Evolutionary conservation across 345 rosid genomes (phyloP), one percentile per base, ranked within the genome.

Genomic region (Combretum micranthum): DNA sequence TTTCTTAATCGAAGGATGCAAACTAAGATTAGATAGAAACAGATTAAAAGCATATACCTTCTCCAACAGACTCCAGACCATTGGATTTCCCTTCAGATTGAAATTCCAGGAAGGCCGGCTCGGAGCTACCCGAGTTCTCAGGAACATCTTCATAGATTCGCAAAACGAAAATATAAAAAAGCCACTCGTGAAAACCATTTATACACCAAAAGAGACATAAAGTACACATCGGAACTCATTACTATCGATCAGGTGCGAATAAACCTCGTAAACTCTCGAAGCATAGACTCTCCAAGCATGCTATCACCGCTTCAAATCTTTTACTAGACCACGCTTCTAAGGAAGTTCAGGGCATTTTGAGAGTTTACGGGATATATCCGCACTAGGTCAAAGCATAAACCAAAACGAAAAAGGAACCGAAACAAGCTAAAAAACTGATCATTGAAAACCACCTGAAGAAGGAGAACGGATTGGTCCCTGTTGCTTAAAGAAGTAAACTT

Each of bases 401-500:
- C 25, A 42, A 45, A 52, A 53, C 37, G 57, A 23, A 66, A 39
- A 69, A 20, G 50, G 20, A 52, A 52, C 4, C 15, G 12, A 50
- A 39, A 47, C 11, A 19, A 18, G 52, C 54, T 13, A 17, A 42
- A 13, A 13, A 12, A 48, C 42, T 37, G 22, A 17, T 6, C 13
- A 16, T 22, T 15, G 32, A 22, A 1, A 21, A 39, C 23, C 60
- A 77, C 97, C 95, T 62, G 85, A 47, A 42, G 85, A 47, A 42
- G 96, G 83, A 61, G 67, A 54, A 37, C 62, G 59, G 16, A 79
- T 67, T 47, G 90, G 83, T 55, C 96, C 98, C 69, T 79, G 87
- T 57, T 59, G 61, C 64, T 61, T 73, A 51, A 86, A 92, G 82
- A 84, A 80, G 69, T 92, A 82, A 66, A 86, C 92, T 65, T 88